Base-by-base conservation (phyloP, 1,139 yeast species). In the Zygosaccharomyces sapae region DNA sequence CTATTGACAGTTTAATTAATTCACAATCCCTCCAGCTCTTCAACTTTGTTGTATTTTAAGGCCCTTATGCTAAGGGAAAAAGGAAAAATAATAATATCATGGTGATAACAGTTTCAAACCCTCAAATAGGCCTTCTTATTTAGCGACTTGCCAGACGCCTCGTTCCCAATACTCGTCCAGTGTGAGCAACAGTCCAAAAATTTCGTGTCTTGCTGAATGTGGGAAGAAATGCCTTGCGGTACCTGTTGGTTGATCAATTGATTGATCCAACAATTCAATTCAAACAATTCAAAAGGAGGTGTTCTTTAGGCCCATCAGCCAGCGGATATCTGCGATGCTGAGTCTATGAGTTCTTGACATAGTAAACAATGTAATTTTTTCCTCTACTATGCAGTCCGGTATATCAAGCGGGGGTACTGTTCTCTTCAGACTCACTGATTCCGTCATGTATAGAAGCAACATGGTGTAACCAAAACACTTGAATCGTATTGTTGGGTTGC, bases 121-220 rank as follows among this genome's bases (percentile, higher is more conserved):
- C 5, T 12, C 31, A 7, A 27, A 10, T 12, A 27, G n/a, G n/a
- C n/a, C 31, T 12, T 27, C 31, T 27, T 24, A 24, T 24, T 27
- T 27, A 27, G n/a, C 31, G n/a, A 27, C 5, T 5, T 4, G n/a
- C 31, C 31, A 27, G 12, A 27, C 31, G n/a, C 9, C n/a, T 10
- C 31, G 12, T 27, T 27, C n/a, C 31, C 9, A 27, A 9, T 10
- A 5, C 31, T 37, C 40, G 40, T 37, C n/a, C 19, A 19, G 40
- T 24, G 40, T 37, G 40, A 37, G 40, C 16, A 24, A 19, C 37
- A 34, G 31, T 30, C 19, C 31, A 36, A 27, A 27, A 27, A 30
- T 37, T 37, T 37, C 40, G 40, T 37, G 40, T 37, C 29, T 25
- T 37, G 31, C 40, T 37, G 19, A 24, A 37, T 9, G 40, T 5